Evolutionary conservation across 352 stramenopile species (phyloP).

Genomic region (Pythium scleroteichum): DNA sequence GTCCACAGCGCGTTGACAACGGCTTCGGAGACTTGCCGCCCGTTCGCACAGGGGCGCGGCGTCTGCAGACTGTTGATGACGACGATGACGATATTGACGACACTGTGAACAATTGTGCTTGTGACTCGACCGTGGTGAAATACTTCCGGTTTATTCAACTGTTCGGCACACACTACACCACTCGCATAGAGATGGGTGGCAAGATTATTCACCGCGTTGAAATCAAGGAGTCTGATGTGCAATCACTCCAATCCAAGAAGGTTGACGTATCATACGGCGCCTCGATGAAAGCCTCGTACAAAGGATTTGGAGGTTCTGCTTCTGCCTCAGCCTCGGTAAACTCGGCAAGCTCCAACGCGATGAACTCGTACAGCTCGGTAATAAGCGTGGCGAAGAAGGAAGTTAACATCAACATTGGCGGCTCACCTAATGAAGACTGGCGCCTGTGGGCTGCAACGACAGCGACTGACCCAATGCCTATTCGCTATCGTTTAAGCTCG

Average conservation of each 20-base stretch:
- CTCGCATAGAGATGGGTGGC: conserved; percentile 33
- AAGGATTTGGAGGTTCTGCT: conserved; percentile 16
- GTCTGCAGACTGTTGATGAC: conserved; percentile 11
- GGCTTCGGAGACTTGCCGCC: conserved; percentile 25
- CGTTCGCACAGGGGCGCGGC: conserved; percentile 7
- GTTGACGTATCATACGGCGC: conserved; percentile 32
- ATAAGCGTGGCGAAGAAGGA: conserved; percentile 36
- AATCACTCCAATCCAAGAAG: conserved; percentile 30
- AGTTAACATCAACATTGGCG: conserved; percentile 36
- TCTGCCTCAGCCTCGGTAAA: conserved; percentile 27
- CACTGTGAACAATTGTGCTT: conserved; percentile 32
- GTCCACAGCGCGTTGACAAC: conserved; percentile 25
- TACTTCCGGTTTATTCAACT: conserved; percentile 36
- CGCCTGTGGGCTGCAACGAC: conserved; percentile 29
- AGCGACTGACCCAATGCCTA: conserved; percentile 27
- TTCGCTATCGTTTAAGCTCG: conserved; percentile 29
- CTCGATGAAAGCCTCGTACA: conserved; percentile 39
- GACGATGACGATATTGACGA: conserved; percentile 21
- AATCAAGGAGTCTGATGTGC: conserved; percentile 35
- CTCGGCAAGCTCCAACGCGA: conserved; percentile 13
- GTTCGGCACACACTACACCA: conserved; percentile 34
- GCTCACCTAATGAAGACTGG: conserved; percentile 35
- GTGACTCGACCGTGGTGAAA: conserved; percentile 28
- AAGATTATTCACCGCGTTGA: conserved; percentile 35
- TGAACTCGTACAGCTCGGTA: conserved; percentile 26